phyloP scores from a whole-genome alignment of 805 yeast species.

The Saturnispora serradocipensis region DNA sequence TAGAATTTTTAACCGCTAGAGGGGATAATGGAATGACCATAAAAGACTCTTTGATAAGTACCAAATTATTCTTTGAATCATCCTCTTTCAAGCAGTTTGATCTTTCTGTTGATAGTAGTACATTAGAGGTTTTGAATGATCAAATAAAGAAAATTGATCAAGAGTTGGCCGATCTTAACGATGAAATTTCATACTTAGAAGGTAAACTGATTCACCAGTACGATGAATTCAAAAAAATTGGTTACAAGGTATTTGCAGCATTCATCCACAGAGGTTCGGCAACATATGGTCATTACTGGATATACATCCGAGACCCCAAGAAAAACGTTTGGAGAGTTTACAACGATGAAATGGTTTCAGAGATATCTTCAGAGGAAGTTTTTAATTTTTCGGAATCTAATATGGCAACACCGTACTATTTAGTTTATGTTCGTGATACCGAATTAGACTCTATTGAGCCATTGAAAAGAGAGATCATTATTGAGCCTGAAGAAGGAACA shows the following conservation, averaged over 20 bases:
- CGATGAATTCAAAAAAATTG: constrained; percentile 47
- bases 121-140: constrained; percentile 38
- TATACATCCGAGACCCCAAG: constrained; percentile 73
- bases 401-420: constrained; percentile 89
- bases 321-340: constrained; percentile 72
- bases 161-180: constrained; percentile 33
- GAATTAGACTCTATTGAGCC: constrained; percentile 53
- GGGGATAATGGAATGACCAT: constrained; percentile 44
- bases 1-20: constrained; percentile 32
- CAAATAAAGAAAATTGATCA: constrained; percentile 40
- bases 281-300: constrained; percentile 95
- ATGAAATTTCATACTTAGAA: constrained; percentile 37
- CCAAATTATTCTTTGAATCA: constrained; percentile 47
- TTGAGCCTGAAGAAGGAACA: not conserved
- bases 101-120: constrained; percentile 33
- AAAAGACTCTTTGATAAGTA: constrained; percentile 44
- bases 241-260: constrained; percentile 80
- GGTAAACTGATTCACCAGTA: constrained; percentile 51
- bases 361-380: constrained; percentile 58
- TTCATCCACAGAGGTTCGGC: constrained; percentile 96
- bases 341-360: constrained; percentile 91
- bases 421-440: constrained; percentile 71
- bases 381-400: constrained; percentile 58
- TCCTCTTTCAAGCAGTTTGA: constrained; percentile 29
- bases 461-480: constrained; percentile 38